phyloP scores from a whole-genome alignment of 148 eudicot species.

The Heliamphora exappendiculata region DNA sequence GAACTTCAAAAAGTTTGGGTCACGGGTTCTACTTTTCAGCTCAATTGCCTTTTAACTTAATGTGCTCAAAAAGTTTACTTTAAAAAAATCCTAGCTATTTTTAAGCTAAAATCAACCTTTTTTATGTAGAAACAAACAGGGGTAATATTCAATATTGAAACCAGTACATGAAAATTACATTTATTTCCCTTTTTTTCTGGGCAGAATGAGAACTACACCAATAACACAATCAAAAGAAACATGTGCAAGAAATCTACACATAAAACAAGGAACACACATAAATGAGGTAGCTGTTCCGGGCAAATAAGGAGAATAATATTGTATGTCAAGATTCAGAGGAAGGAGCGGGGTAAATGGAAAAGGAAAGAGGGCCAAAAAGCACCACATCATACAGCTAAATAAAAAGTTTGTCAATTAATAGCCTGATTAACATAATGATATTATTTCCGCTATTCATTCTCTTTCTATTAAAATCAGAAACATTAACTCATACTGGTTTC shows the following conservation, averaged over 20 bases:
- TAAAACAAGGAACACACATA: background rate
- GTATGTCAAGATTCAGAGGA: background rate
- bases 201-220: background rate
- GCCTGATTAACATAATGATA: background rate
- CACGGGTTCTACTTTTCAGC: too few relatives aligned
- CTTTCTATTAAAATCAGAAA: background rate
- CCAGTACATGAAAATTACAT: background rate
- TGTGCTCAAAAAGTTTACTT: too few relatives aligned
- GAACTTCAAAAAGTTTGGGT: too few relatives aligned
- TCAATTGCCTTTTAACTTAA: too few relatives aligned
- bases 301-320: background rate
- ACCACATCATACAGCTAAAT: background rate
- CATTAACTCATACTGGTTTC: constrained; percentile 57
- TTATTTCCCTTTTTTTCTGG: background rate
- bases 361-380: background rate
- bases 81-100: too few relatives aligned
- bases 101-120: too few relatives aligned
- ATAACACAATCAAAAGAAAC: background rate
- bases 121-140: too few relatives aligned
- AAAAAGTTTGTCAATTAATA: background rate
- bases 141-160: background rate
- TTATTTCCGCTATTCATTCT: background rate
- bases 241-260: background rate
- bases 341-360: background rate
- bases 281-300: background rate